Conservation (phyloP, 768 basidiomycete species). For the Krasilnikovozyma curviuscula region DNA sequence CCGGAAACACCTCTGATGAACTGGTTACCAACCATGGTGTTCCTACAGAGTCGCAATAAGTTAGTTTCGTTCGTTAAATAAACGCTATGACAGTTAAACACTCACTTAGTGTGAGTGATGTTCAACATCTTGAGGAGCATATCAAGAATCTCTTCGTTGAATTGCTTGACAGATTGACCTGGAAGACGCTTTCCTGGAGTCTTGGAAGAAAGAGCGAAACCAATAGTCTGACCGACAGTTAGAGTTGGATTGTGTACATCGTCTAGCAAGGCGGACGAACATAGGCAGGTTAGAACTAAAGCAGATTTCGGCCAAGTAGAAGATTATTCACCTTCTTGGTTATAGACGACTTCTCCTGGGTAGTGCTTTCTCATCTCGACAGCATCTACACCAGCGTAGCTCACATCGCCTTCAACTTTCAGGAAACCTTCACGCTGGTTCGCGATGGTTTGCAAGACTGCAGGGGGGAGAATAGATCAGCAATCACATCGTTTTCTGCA, state of each 20-base stretch:
- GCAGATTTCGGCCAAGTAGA: not conserved
- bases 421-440: conserved; percentile 55
- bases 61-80: too few relatives aligned
- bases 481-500: too few relatives aligned
- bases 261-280: conserved; percentile 31
- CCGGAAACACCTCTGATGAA: conserved; percentile 32
- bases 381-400: conserved; percentile 56
- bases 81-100: too few relatives aligned
- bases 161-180: conserved; percentile 16
- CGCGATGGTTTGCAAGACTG: conserved; percentile 62
- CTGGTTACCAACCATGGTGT: conserved; percentile 28
- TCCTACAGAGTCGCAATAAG: conserved; percentile 6
- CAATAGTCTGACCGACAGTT: conserved; percentile 33
- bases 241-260: conserved; percentile 72
- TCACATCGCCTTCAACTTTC: conserved; percentile 45
- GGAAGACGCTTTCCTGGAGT: conserved; percentile 39
- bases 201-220: conserved; percentile 39
- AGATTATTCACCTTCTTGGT: conserved; percentile 27
- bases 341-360: conserved; percentile 31
- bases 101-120: conserved; percentile 31
- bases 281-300: not conserved
- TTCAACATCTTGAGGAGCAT: conserved; percentile 36
- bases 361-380: conserved; percentile 43
- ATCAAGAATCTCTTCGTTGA: conserved; percentile 29
- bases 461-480: too few relatives aligned